Percentiles rank a stretch among this genome's conserved stretches.
phyloP scores from a whole-genome alignment of 2,329 filamentous ascomycete species.

The Macrophomina tecta region DNA sequence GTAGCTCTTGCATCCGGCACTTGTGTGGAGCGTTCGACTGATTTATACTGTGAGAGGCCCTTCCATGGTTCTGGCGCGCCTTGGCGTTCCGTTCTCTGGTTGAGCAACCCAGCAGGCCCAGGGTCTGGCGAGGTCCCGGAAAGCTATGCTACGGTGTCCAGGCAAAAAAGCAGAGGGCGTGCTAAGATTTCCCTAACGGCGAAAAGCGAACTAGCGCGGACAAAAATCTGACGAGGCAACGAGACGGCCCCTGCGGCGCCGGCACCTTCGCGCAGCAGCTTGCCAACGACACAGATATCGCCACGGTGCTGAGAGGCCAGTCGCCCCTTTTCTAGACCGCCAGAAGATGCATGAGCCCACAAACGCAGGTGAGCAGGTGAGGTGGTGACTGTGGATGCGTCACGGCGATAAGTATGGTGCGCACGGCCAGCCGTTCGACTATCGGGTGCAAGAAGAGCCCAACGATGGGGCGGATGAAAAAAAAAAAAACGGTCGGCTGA shows the following conservation, averaged over 20 bases:
- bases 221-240: slow-evolving; percentile 1
- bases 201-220: not conserved
- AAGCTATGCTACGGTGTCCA: too few relatives aligned
- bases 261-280: not conserved
- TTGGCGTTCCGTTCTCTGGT: too few relatives aligned
- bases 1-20: too few relatives aligned
- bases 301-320: not conserved
- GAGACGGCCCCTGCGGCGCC: not conserved
- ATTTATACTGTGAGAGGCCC: too few relatives aligned
- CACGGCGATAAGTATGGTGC: not conserved
- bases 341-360: not conserved
- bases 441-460: too few relatives aligned
- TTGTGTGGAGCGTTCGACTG: too few relatives aligned
- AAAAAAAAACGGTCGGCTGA: not conserved
- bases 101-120: too few relatives aligned
- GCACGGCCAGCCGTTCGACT: not conserved
- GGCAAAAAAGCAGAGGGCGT: not conserved
- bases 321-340: slow-evolving; percentile 21
- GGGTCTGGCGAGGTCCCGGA: too few relatives aligned
- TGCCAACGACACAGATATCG: not conserved
- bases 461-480: not conserved
- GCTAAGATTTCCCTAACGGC: too few relatives aligned
- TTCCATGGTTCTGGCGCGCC: too few relatives aligned
- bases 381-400: not conserved
- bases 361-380: slow-evolving; percentile 5